Evolutionary conservation across 2,329 filamentous ascomycete genomes (phyloP).

Genomic region (Monosporascus sp.): DNA sequence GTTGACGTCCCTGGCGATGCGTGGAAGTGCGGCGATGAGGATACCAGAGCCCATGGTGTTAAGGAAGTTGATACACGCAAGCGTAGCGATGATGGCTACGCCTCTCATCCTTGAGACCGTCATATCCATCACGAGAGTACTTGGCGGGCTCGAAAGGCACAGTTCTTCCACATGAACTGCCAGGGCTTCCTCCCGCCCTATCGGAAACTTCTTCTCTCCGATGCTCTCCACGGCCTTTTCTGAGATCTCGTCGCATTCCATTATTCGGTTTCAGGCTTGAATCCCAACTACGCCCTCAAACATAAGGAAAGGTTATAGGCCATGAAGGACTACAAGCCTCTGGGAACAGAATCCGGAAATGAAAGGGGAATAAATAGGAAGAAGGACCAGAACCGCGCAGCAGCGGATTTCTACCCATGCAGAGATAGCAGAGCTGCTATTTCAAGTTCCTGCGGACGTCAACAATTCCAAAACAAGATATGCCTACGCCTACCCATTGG

Average conservation of each 20-base stretch:
- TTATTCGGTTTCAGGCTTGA: neutral
- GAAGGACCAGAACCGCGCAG: neutral
- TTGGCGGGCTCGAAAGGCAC: neutral
- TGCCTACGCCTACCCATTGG: neutral
- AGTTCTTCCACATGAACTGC: neutral
- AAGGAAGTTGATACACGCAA: slow-evolving; percentile 30
- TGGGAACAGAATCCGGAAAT: no score
- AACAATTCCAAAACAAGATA: neutral
- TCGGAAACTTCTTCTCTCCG: neutral
- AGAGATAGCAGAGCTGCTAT: no score
- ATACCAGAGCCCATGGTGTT: slow-evolving; percentile 33
- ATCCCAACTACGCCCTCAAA: no score
- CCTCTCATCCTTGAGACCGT: slow-evolving; percentile 20
- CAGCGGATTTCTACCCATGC: neutral
- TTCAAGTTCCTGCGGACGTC: neutral
- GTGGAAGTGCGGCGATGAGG: slow-evolving; percentile 32
- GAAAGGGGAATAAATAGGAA: neutral
- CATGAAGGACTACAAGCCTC: no score
- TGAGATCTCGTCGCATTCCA: neutral
- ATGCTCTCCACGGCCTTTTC: neutral
- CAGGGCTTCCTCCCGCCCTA: neutral
- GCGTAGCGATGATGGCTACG: slow-evolving; percentile 26
- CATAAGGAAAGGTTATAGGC: no score
- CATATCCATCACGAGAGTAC: neutral
- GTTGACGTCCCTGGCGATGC: slow-evolving; percentile 31